Conservation (phyloP, 2,329 filamentous ascomycete species). For the Setomelanomma holmii region DNA sequence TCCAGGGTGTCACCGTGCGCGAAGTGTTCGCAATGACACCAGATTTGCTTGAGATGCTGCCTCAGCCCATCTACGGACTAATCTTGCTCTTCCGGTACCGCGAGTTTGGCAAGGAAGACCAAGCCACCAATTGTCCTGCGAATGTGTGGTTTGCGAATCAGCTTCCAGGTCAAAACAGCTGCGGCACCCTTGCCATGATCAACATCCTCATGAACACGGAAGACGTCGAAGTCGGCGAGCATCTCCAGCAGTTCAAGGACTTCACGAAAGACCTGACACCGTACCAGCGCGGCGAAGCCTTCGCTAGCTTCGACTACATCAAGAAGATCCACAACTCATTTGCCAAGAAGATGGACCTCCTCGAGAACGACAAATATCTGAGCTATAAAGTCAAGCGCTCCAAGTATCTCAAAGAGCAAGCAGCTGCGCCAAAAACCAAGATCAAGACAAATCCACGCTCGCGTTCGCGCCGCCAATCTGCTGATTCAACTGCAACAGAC, state of each 20-base stretch:
- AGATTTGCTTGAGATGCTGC: slow-evolving; percentile 35
- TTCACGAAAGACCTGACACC: slow-evolving; percentile 74
- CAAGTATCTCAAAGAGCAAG: slow-evolving; percentile 26
- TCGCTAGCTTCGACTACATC: slow-evolving; percentile 78
- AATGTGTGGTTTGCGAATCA: slow-evolving; percentile 95
- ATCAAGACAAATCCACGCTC: slow-evolving; percentile 48
- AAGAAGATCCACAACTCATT: slow-evolving; percentile 88
- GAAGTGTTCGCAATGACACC: slow-evolving; percentile 78
- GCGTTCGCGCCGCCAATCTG: slow-evolving; percentile 40
- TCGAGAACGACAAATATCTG: slow-evolving; percentile 78
- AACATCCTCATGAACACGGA: slow-evolving; percentile 89
- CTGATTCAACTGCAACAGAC: slow-evolving; percentile 36
- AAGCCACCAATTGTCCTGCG: slow-evolving; percentile 64
- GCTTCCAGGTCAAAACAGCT: slow-evolving; percentile 72
- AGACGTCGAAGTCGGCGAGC: slow-evolving; percentile 70
- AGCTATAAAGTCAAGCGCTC: slow-evolving; percentile 60
- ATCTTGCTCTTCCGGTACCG: slow-evolving; percentile 84
- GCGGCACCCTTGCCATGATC: slow-evolving; percentile 88
- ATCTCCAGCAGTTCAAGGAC: slow-evolving; percentile 74
- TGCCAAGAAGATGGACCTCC: slow-evolving; percentile 65
- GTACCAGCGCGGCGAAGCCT: slow-evolving; percentile 74
- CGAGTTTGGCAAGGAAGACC: slow-evolving; percentile 58
- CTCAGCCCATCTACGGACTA: slow-evolving; percentile 70
- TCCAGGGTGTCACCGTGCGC: slow-evolving; percentile 73
- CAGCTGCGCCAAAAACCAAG: slow-evolving; percentile 12